Percentiles rank a stretch among this genome's conserved stretches.
phyloP scores from a whole-genome alignment of 257 asterid genomes.

The Vinca minor region DNA sequence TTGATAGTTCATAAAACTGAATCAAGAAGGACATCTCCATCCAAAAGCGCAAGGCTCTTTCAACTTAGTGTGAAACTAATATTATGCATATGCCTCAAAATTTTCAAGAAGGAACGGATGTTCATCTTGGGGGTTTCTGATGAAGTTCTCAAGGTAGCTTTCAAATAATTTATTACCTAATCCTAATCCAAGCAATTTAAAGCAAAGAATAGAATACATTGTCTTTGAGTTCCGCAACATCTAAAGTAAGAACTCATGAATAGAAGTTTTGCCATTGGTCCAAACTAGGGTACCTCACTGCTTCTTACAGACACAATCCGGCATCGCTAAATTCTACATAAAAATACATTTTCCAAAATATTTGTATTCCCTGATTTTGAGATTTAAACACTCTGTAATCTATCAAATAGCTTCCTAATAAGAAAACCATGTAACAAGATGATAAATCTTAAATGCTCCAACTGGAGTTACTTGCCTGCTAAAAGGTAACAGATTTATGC shows the following conservation, averaged over 20 bases:
- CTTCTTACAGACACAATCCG: background rate
- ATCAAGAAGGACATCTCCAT: background rate
- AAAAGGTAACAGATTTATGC: background rate
- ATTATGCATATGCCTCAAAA: background rate
- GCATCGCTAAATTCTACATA: background rate
- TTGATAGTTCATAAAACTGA: background rate
- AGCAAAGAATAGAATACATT: background rate
- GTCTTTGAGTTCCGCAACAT: background rate
- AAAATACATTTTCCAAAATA: background rate
- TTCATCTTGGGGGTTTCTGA: background rate
- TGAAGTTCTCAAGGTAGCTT: background rate
- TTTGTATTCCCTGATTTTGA: background rate
- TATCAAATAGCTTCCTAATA: background rate
- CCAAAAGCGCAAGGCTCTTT: background rate
- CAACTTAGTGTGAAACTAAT: background rate
- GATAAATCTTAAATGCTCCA: background rate
- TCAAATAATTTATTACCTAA: background rate
- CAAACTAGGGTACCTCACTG: background rate
- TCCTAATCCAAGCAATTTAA: slow-evolving; percentile 1
- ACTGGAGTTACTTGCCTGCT: background rate
- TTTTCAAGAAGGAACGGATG: background rate
- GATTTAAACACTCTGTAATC: background rate
- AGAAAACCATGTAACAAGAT: background rate
- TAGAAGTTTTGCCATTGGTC: background rate
- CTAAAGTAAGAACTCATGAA: background rate